Percentiles rank a stretch among this genome's conserved stretches.
Conservation (phyloP, 2,329 filamentous ascomycete species). For the Penicillium digitatum region DNA sequence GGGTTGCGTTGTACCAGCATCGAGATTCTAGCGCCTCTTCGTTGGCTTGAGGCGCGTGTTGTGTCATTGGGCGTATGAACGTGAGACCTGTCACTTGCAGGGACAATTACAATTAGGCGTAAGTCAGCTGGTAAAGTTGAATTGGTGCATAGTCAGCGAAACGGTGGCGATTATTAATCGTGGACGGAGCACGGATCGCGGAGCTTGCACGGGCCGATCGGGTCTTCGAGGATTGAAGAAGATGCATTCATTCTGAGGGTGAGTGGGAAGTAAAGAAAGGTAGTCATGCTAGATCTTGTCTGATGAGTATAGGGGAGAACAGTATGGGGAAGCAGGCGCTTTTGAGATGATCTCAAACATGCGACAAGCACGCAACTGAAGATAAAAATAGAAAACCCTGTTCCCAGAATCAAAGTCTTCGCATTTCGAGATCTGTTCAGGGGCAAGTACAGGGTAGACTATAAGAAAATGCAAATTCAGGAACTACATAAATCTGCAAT, state of each 20-base stretch:
- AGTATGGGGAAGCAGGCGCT: background rate
- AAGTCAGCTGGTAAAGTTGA: background rate
- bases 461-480: too few relatives aligned
- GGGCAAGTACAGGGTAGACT: background rate
- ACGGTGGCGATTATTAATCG: conserved; percentile 22
- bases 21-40: conserved; percentile 5
- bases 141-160: conserved; percentile 7
- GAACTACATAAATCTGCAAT: background rate
- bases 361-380: background rate
- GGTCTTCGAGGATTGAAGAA: background rate
- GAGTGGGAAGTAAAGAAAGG: background rate
- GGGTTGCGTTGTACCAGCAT: conserved; percentile 15
- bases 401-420: background rate
- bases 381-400: background rate
- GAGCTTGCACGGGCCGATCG: conserved; percentile 1
- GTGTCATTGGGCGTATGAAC: conserved; percentile 9
- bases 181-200: conserved; percentile 3
- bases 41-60: background rate
- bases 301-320: background rate
- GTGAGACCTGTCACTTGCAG: background rate
- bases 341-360: background rate
- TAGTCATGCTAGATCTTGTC: too few relatives aligned
- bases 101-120: conserved; percentile 8
- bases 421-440: background rate
- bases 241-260: background rate